Percentiles rank a stretch among this genome's conserved stretches.
phyloP scores from a whole-genome alignment of 2,329 filamentous ascomycete species.

The Escovopsis sp. region DNA sequence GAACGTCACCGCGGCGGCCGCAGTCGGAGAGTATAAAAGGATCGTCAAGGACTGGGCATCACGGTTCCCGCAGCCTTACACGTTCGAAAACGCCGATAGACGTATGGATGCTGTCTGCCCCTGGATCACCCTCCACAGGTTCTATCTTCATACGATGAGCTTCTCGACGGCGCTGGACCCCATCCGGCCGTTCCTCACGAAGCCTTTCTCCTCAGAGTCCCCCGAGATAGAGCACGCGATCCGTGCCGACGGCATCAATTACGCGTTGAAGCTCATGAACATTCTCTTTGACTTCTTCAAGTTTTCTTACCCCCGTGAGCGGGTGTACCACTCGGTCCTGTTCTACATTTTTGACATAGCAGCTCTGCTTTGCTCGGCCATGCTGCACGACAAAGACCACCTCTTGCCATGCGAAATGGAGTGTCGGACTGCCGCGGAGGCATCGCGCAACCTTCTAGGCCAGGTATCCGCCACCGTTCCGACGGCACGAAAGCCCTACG shows the following conservation, averaged over 20 bases:
- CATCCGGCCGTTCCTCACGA: slow-evolving; percentile 30
- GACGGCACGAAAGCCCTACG: slow-evolving; percentile 18
- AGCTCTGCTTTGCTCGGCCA: slow-evolving; percentile 33
- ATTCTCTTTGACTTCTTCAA: slow-evolving; percentile 27
- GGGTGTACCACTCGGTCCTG: slow-evolving; percentile 33
- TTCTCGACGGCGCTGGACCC: slow-evolving; percentile 31
- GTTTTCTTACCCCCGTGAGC: slow-evolving; percentile 28
- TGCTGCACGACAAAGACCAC: slow-evolving; percentile 32
- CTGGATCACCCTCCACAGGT: slow-evolving; percentile 31
- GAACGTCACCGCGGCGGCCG: slow-evolving; percentile 13
- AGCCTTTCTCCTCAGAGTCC: slow-evolving; percentile 14
- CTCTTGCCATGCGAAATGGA: slow-evolving; percentile 26
- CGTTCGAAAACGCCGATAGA: slow-evolving; percentile 24
- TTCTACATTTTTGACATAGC: slow-evolving; percentile 38
- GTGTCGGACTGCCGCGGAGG: slow-evolving; percentile 24
- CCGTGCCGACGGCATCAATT: slow-evolving; percentile 27
- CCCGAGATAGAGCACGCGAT: slow-evolving; percentile 21
- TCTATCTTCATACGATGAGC: slow-evolving; percentile 28
- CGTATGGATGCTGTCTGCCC: slow-evolving; percentile 24
- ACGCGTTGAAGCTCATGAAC: slow-evolving; percentile 27
- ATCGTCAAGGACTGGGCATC: slow-evolving; percentile 28
- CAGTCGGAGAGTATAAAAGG: slow-evolving; percentile 18
- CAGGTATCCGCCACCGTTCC: slow-evolving; percentile 16
- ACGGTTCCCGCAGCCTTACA: slow-evolving; percentile 26
- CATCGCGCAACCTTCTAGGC: slow-evolving; percentile 20